Percentiles rank a stretch among this genome's conserved stretches.
Evolutionary conservation across 2,329 filamentous ascomycete genomes (phyloP).

Genomic region (Botryosphaeria dothidea): DNA sequence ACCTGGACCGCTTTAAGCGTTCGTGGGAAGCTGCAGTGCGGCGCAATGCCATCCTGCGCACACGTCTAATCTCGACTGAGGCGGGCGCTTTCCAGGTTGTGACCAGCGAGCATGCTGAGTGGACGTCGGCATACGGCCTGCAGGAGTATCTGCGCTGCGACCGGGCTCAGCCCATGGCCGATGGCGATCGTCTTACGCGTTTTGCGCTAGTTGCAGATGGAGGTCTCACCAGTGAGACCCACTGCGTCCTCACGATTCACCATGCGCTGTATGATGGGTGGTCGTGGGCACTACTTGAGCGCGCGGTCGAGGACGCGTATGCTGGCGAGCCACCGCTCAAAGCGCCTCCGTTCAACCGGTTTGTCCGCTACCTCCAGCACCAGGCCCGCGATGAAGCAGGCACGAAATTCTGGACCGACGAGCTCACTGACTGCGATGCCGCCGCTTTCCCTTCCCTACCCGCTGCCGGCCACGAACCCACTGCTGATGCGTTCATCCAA

Average conservation of each 20-base stretch:
- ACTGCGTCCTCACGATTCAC: conserved; percentile 5
- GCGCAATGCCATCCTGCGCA: not conserved
- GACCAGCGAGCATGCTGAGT: conserved; percentile 26
- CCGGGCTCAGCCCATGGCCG: conserved; percentile 37
- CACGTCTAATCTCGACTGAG: conserved; percentile 26
- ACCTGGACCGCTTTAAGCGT: conserved; percentile 39
- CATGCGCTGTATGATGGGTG: not conserved
- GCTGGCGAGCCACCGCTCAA: not conserved
- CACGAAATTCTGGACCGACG: not conserved
- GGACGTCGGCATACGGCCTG: not conserved
- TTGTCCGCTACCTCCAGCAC: not conserved
- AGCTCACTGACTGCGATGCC: not conserved
- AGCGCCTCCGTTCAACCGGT: not conserved
- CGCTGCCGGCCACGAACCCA: not conserved
- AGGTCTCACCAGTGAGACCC: conserved; percentile 26
- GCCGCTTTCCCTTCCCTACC: not conserved
- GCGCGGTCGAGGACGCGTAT: not conserved
- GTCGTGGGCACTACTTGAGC: conserved; percentile 67
- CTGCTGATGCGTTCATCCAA: not conserved
- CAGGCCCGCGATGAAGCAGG: not conserved
- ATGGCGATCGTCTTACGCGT: conserved; percentile 40
- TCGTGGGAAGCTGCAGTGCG: not conserved
- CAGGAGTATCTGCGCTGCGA: conserved; percentile 32
- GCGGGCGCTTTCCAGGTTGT: conserved; percentile 35
- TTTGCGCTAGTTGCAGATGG: conserved; percentile 26